Base-by-base conservation (phyloP, 1,139 yeast species). In the Candida gigantensis region DNA sequence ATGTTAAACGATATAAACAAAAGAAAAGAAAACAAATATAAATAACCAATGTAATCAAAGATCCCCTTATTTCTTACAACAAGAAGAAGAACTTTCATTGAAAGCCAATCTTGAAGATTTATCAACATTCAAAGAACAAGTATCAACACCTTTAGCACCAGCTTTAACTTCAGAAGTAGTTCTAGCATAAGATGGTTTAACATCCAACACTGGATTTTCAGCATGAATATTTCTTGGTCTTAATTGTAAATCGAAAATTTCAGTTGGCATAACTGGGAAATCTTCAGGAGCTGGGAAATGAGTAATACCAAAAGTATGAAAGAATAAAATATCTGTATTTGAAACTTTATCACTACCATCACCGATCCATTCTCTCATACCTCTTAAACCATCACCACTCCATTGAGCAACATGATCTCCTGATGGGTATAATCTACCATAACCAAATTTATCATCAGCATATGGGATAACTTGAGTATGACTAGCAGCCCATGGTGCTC, bases 251-350 rank as follows among this genome's bases (percentile, higher is more conserved):
- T 82, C 79, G 53, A 83, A 80, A 52, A 86, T 83, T 64, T 84
- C 95, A 27, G 89, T 83, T 34, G 94, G 94, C 94, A 84, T 84
- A 49, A 85, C 78, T 43, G 94, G 95, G 81, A 84, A 85, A 63
- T 84, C 95, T 67, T 84, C 94, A 43, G 94, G 92, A 9, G 90
- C 81, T 43, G 95, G 95, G 77, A 84, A 81, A 57, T 84, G 95
- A 29, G 92, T 81, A 47, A 84, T 77, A 53, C 94, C 94, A 56
- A 84, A 84, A 24, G 90, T 84, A 60, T 84, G 92, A 79, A 81
- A 85, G 51, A 81, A 64, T 35, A 84, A 72, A 46, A 84, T 73
- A 57, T 84, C 90, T 28, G 84, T 79, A 62, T 84, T 74, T 51
- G 81, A 85, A 53, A 84, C 66, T 14, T 60, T 59, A 35, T 74